Base-by-base conservation (phyloP, 2,329 filamentous ascomycete genomes). In the Diaporthe batatas region DNA sequence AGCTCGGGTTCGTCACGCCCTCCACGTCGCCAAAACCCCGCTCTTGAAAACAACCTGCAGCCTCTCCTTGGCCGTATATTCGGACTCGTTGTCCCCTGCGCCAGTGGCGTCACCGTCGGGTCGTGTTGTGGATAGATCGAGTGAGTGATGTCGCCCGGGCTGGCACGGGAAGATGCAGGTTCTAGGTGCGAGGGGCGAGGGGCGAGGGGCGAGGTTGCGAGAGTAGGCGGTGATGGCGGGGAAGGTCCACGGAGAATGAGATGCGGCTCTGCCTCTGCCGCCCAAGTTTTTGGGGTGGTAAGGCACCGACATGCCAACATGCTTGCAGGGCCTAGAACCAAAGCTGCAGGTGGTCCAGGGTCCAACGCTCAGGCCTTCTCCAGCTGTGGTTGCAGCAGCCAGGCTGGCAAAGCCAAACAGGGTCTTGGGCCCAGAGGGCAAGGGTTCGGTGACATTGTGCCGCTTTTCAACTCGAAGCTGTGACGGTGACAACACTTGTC, bases 141-240 rank as follows among this genome's bases (percentile, higher is more conserved):
- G 47, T 32, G 44, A 70, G 68, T 62, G 55, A 34, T 42, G 34
- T 36, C 51, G 68, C 44, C 68, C 32, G 34, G 58, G 47, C 44
- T 42, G 57, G 55, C 68, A n/a, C 34, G 32, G 34, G 39, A 53
- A 53, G 47, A 34, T 67, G 57, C 39, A 32, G 39, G 36, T 57
- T 32, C 29, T 21, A 70, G 11, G 59, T 16, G 49, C 44, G 54
- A 70, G 29, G 55, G 32, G 53, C 14, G 18, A 70, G 11, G 59
- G 10, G 49, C 44, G 54, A 70, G 29, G 55, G 32, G 53, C 14
- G 44, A 47, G 44, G 18, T 47, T n/a, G 44, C 36, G 51, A 68
- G 44, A 36, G 65, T 47, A 67, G 62, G 62, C 49, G 68, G 54
- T 62, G 68, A 59, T 70, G 68, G 68, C 68, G 68, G 68, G 68